Conservation (phyloP, 2,329 filamentous ascomycete genomes). For the Ophiostoma fasciatum region DNA sequence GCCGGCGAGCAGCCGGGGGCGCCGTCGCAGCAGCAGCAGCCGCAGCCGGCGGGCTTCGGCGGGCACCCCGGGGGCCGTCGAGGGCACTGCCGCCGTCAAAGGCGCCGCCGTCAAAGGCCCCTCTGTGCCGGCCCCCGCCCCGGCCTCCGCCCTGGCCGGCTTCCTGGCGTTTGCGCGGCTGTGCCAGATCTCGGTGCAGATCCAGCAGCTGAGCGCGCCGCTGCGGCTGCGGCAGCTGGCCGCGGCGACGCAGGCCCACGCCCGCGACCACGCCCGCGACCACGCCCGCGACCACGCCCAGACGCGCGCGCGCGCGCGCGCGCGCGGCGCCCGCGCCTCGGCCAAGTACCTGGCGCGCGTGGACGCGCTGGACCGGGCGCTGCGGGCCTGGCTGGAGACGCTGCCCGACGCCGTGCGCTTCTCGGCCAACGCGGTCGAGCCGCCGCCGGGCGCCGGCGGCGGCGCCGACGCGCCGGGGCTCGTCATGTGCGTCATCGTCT, state of each 20-base stretch:
- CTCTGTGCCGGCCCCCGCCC: too few relatives aligned
- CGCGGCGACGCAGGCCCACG: background rate
- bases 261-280: too few relatives aligned
- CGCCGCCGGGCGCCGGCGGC: slow-evolving; percentile 1
- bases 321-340: too few relatives aligned
- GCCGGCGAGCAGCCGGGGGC: too few relatives aligned
- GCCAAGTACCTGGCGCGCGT: slow-evolving; percentile 10
- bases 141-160: slow-evolving; percentile 12
- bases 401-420: slow-evolving; percentile 16
- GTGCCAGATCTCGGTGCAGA: slow-evolving; percentile 15
- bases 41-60: too few relatives aligned
- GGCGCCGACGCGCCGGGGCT: slow-evolving; percentile 13
- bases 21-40: too few relatives aligned
- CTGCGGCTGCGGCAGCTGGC: slow-evolving; percentile 7
- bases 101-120: background rate
- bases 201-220: slow-evolving; percentile 14
- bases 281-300: too few relatives aligned
- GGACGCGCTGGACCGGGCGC: slow-evolving; percentile 8
- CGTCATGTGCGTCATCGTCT: slow-evolving; percentile 17
- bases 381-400: slow-evolving; percentile 12
- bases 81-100: background rate
- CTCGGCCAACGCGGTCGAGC: slow-evolving; percentile 12
- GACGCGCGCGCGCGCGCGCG: background rate
- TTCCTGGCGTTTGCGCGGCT: slow-evolving; percentile 17
- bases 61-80: too few relatives aligned